Base-by-base conservation (phyloP, 2,329 filamentous ascomycete species). In the Colletotrichum navitas region DNA sequence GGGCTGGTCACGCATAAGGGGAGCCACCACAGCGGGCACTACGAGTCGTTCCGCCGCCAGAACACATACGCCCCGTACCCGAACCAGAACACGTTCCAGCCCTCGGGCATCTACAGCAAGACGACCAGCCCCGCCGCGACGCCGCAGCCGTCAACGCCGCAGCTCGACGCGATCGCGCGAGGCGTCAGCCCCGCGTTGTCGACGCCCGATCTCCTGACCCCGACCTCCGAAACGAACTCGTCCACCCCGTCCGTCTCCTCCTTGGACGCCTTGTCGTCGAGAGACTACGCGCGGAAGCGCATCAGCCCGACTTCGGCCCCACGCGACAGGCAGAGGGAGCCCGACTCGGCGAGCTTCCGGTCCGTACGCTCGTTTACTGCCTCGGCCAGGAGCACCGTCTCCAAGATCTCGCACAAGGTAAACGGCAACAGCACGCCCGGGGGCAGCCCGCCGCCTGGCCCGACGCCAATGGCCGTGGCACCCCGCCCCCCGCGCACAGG, bases 11-110 rank as follows among this genome's bases (percentile, higher is more conserved):
- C 94, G 29, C 96, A 99, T 79, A 97, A 97, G 78, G 96, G 96
- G 47, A 97, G 93, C 73, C 96, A 99, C 80, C 92, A 97, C 78
- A 97, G 94, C 77, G 96, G 96, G 0, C 96, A 99, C 79, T 99
- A 99, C 83, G 96, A 99, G 80, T 95, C 94, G 0, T 98, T 98
- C 81, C 89, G 96, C 43, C 89, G 96, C 47, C 96, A 98, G 81
- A 92, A 93, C 70, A 66, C 70, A 11, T 90, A 91, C 62, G 84
- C 92, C 3, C 95, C 95, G 0, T 98, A 91, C 79, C 93, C 94
- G 1, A 98, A 95, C 10, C 90, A 93, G 0, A 91, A 93, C 75
- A 91, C 90, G 0, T 95, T 97, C 81, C 92, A 93, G 72, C 87
- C 88, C 7, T 93, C 93, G 47, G 91, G 90, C 8, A 89, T 92